Evolutionary conservation across 1,284 basidiomycete species (phyloP), one percentile per base, ranked within the genome.

Genomic region (Melampsora larici-populina): DNA sequence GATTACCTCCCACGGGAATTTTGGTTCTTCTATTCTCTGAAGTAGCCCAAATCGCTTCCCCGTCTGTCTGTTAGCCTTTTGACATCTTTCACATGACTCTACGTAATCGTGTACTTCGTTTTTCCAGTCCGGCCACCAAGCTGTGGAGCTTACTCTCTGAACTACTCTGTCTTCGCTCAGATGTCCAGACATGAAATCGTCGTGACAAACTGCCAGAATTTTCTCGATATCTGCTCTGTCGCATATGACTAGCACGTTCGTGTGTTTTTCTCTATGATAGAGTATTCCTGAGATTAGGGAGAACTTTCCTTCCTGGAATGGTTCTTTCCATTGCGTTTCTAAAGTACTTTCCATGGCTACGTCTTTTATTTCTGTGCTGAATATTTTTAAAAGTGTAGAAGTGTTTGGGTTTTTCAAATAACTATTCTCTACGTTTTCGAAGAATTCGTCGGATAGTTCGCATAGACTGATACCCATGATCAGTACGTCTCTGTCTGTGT

Each of bases 91-190:
- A 58, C 71, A 73, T 43, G 65, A n/a, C 49, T 64, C 55, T 73
- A 64, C n/a, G 60, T 18, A 60, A 36, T 64, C 26, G 21, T 31
- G 46, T 73, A 48, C 17, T 73, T 64, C 13, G 71, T 13, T 65
- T 73, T 73, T 65, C 60, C 62, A 73, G 17, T 63, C 29, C 49
- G 17, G 18, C 71, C 72, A 74, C 72, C 63, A 74, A 13, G 43
- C 62, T 13, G 71, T 73, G 5, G 43, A 33, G 7, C 26, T 46
- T 18, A 73, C n/a, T 73, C 40, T 73, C 31, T 64, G 21, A 13
- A 64, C 8, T n/a, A n/a, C 29, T 64, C 18, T 64, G 3, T 64
- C 62, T 31, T 17, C 26, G 31, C n/a, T 8, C 0, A 64, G 31
- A 64, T 64, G 62, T 64, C 62, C 62, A 31, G 62, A 64, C 7